Conservation (phyloP, 1,139 yeast genomes). For the Blastobotrys petasosporus region DNA sequence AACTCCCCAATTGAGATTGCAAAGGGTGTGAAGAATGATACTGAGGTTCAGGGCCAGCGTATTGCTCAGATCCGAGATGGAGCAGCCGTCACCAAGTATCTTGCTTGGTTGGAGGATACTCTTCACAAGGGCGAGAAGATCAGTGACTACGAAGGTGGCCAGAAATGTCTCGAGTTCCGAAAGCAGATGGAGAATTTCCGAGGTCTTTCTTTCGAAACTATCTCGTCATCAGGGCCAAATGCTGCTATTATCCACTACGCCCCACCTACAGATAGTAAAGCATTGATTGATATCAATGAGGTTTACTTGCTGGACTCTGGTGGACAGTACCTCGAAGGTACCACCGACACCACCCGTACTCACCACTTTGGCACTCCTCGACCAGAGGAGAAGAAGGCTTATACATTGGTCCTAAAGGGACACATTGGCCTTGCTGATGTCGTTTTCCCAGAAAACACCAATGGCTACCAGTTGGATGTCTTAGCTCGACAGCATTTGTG, state of each 20-base stretch:
- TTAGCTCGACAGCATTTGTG: conserved; percentile 88
- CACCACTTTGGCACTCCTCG: conserved; percentile 71
- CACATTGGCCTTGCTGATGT: conserved; percentile 72
- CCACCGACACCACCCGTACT: conserved; percentile 95
- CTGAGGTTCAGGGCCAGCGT: conserved; percentile 71
- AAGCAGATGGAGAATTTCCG: conserved; percentile 48
- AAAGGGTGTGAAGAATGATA: conserved; percentile 70
- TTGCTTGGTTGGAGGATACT: conserved; percentile 80
- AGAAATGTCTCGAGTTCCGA: conserved; percentile 58
- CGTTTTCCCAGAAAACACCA: conserved; percentile 80
- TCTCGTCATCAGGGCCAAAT: conserved; percentile 88
- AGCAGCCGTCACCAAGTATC: conserved; percentile 66
- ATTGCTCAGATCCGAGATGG: conserved; percentile 85
- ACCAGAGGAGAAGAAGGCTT: conserved; percentile 61
- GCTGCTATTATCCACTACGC: conserved; percentile 91
- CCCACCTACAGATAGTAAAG: conserved; percentile 57
- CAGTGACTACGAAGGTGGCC: conserved; percentile 77
- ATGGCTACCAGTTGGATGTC: conserved; percentile 77
- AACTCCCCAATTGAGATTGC: conserved; percentile 59
- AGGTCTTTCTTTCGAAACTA: conserved; percentile 88
- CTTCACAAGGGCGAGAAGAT: conserved; percentile 48
- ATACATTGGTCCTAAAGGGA: conserved; percentile 89
- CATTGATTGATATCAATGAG: conserved; percentile 67
- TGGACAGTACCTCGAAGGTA: conserved; percentile 89
- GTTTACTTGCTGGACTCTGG: conserved; percentile 90